These are phyloP conservation scores for Clavispora phyllophila DNA, from an alignment of 805 yeast species.

Conservation along the genomic window DNA sequence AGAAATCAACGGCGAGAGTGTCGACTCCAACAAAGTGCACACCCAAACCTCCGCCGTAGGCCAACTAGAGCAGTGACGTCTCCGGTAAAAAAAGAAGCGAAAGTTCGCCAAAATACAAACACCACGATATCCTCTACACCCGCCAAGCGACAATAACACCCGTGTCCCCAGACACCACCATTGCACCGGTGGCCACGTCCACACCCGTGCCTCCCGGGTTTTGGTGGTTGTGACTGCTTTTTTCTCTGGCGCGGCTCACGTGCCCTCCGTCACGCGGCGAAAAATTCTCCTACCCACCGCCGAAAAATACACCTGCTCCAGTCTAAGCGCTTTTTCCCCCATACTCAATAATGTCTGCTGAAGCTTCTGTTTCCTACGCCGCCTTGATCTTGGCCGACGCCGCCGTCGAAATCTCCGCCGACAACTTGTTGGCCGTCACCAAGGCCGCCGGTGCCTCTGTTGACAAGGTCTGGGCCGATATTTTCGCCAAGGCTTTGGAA, in stretches of 20 bases:
- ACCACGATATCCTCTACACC: no score
- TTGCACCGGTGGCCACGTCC: no score
- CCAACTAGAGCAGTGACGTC: no score
- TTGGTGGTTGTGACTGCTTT: conserved; percentile 1
- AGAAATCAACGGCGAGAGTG: no score
- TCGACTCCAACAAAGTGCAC: no score
- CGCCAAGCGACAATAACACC: no score
- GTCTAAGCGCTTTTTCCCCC: not conserved
- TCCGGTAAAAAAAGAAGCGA: no score
- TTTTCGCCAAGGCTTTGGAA: conserved; percentile 82
- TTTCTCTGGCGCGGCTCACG: not conserved
- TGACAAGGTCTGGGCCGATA: conserved; percentile 80
- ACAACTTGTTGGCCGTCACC: conserved; percentile 73
- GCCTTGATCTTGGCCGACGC: conserved; percentile 98
- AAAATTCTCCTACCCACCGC: conserved; percentile 7
- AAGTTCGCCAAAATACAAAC: no score
- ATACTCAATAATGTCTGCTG: conserved; percentile 65
- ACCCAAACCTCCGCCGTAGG: no score
- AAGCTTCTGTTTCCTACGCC: conserved; percentile 95
- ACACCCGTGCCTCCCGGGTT: not conserved
- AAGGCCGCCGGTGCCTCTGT: conserved; percentile 79
- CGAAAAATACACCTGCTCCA: not conserved
- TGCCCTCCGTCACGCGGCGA: conserved; percentile 1
- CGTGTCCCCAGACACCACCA: not conserved
- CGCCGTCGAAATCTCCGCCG: conserved; percentile 87